Base-by-base conservation (phyloP, 441 rosid species). In the Populus trichocarpa region DNA sequence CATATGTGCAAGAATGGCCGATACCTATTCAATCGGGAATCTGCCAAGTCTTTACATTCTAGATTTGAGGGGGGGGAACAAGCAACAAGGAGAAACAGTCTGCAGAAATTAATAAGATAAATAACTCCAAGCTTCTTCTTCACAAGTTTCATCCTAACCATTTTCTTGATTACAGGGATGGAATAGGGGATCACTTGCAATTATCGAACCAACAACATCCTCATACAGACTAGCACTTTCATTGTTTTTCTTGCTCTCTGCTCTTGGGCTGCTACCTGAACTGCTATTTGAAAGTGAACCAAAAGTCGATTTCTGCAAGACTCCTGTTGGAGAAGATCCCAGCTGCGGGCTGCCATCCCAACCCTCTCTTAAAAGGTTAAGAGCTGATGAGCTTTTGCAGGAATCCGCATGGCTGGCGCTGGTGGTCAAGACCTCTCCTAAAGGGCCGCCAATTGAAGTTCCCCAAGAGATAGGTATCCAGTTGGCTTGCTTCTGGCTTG, bases 251-350 rank as follows among this genome's bases (percentile, higher is more conserved):
- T 76, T 81, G 80, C 71, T 83, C 74, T 85, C 88, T 0, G 88
- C 79, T 71, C 83, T 73, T 0, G 91, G 84, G 75, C 90, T 90
- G 82, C 92, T 86, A 23, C 84, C 88, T 0, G 90, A 83, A 72
- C 94, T 89, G 86, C 90, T 86, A 72, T 85, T 90, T 7, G 94
- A 88, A 50, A 86, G 82, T 1, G 94, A 89, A 22, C 78, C 77
- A 25, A 89, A 89, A 2, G 84, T 75, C 6, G 87, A 74, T 79
- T 84, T 89, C 75, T 88, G 92, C 71, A 88, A 67, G 75, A 90
- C 92, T 2, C 92, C 92, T 2, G 87, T 87, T 0, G 94, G 92
- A 8, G 92, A 90, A 64, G 88, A 87, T 71, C 85, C 87, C 8
- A 88, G 16, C 22, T 81, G 79, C 12, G 87, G 86, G 74, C 89